Evolutionary conservation across 1,284 basidiomycete species (phyloP), one percentile per base, ranked within the genome.

Genomic region (Mycena sp.): DNA sequence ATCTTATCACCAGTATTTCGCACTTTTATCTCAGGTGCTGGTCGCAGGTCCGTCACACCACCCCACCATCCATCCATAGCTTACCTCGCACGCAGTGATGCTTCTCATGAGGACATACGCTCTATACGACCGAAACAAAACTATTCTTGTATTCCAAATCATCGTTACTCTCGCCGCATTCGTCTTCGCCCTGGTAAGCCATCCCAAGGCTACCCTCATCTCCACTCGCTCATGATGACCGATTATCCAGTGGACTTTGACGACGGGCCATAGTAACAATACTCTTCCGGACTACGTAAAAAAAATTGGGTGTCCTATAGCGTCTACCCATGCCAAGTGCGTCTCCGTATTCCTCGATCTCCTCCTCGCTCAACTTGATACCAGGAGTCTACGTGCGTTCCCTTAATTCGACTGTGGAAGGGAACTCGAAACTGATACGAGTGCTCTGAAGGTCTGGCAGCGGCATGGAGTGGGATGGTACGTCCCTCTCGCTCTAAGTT

Each of bases 91-190:
- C 25, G 23, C 38, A 59, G 57, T 50, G 6, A 59, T 59, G 28
- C 57, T 59, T 25, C 37, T 59, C 35, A 59, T 51, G 48, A 46
- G 57, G 6, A 59, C 57, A 17, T 59, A 59, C 40, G 57, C 57
- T 6, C 57, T 59, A 29, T 59, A 59, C 37, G 32, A 26, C 5
- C 46, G 40, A 5, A 51, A 29, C 37, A 46, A 44, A n/a, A 10
- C 4, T 9, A 35, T 59, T 23, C 48, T 59, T 19, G 46, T 23
- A 19, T 40, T 51, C 46, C 41, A 28, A 46, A 26, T 51, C 16
- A 6, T 30, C 35, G 28, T 59, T 7, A 43, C 37, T 4, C 37
- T 50, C 37, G 37, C 46, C 17, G 48, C 48, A 5, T 51, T 59
- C 23, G 32, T 32, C 35, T 51, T 44, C 38, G 46, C 57, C 19